These are phyloP conservation scores for Suillus fuscotomentosus DNA, from an alignment of 768 basidiomycete genomes.

Conservation along the genomic window DNA sequence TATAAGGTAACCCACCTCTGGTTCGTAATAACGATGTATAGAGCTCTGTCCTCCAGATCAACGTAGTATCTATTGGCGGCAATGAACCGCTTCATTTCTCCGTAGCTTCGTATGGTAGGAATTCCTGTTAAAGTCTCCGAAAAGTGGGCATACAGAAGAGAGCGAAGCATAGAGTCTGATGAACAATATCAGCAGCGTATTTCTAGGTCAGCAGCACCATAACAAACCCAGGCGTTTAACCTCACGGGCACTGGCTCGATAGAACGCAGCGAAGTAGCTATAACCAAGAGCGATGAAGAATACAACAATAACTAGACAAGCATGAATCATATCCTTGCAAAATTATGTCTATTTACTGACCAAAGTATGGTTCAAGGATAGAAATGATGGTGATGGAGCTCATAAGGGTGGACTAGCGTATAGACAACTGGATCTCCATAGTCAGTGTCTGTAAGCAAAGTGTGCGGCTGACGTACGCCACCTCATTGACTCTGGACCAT, in stretches of 20 bases:
- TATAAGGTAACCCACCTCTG: constrained; percentile 43
- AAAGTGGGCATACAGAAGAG: constrained; percentile 74
- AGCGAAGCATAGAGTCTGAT: constrained; percentile 70
- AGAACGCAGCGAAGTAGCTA: constrained; percentile 64
- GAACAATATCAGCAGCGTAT: background rate
- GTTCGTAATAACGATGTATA: constrained; percentile 63
- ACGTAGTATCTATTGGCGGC: constrained; percentile 63
- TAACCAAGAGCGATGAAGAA: constrained; percentile 57
- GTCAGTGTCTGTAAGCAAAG: background rate
- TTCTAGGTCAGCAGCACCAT: background rate
- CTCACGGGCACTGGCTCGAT: constrained; percentile 68
- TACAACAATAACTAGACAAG: constrained; percentile 47
- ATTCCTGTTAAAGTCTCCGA: constrained; percentile 73
- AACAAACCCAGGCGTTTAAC: constrained; percentile 53
- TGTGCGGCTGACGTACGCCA: constrained; percentile 36
- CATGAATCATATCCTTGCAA: background rate
- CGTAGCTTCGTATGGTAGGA: constrained; percentile 72
- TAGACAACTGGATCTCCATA: constrained; percentile 39
- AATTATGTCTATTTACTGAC: constrained; percentile 32
- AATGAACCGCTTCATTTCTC: constrained; percentile 60
- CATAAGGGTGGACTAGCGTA: constrained; percentile 49
- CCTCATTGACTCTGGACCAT: constrained; percentile 48
- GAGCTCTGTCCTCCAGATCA: constrained; percentile 76
- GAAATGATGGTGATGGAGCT: constrained; percentile 57
- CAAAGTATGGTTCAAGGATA: constrained; percentile 58